A percentile compares a stretch with the other conserved stretches of the same genome.
These are phyloP conservation scores for Pyrenula aspistea DNA, from an alignment of 495 filamentous ascomycete genomes.

Conservation along the genomic window DNA sequence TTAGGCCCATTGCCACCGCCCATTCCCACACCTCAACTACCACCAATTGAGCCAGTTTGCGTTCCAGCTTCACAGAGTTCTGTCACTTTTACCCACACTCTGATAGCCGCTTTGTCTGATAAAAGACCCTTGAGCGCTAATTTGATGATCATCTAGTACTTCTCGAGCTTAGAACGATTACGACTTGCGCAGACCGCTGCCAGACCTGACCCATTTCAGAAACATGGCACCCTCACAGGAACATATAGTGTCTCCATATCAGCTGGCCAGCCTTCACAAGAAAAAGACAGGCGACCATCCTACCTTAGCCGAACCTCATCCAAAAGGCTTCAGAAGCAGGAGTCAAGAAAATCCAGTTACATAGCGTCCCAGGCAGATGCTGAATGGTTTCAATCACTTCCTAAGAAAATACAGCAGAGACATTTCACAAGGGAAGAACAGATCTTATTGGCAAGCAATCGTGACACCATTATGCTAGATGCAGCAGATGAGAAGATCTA, in stretches of 20 bases:
- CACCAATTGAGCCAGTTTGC: not conserved
- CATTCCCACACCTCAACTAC: not conserved
- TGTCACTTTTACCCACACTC: not conserved
- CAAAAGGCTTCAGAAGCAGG: constrained; percentile 25
- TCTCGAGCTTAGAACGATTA: constrained; percentile 53
- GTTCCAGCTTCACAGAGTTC: not conserved
- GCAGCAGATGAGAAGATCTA: constrained; percentile 56
- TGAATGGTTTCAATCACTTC: constrained; percentile 57
- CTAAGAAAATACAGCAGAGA: constrained; percentile 56
- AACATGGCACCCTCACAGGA: constrained; percentile 9
- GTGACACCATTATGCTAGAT: constrained; percentile 53
- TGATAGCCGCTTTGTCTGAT: not conserved
- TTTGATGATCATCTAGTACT: constrained; percentile 36
- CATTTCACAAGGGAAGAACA: constrained; percentile 69
- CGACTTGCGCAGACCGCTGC: constrained; percentile 39
- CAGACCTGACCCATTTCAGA: constrained; percentile 8
- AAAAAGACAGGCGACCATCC: constrained; percentile 29
- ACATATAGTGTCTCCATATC: constrained; percentile 13
- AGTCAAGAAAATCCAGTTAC: constrained; percentile 26
- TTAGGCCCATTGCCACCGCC: not conserved
- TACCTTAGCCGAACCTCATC: constrained; percentile 16
- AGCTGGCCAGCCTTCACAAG: constrained; percentile 20
- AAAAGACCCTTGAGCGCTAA: not conserved
- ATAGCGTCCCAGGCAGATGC: constrained; percentile 43
- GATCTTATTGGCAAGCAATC: constrained; percentile 41